A percentile compares a stretch with the other conserved stretches of the same genome.
These are phyloP conservation scores for Rhodofomes roseus DNA, from an alignment of 1,284 basidiomycete genomes.

Conservation along the genomic window DNA sequence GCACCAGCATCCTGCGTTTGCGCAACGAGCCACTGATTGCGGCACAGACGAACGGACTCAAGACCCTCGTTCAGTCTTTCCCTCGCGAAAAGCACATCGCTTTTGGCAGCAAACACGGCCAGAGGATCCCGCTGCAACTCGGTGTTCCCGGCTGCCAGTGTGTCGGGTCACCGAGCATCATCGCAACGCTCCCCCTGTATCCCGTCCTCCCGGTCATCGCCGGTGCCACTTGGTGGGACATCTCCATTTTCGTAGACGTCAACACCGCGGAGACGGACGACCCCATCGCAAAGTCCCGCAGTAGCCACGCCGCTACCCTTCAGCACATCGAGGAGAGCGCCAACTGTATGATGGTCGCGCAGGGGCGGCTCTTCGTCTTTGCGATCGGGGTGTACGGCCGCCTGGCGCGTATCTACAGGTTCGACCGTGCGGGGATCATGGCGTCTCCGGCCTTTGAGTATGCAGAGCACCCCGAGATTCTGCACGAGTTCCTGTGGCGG, in stretches of 20 bases:
- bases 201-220: not conserved
- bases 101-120: too few species aligned
- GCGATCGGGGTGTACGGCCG: constrained; percentile 13
- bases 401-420: constrained; percentile 10
- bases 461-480: constrained; percentile 1
- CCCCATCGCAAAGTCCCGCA: not conserved
- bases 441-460: constrained; percentile 2
- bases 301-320: not conserved
- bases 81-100: too few species aligned
- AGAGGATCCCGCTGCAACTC: too few species aligned
- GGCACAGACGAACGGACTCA: too few species aligned
- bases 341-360: constrained; percentile 8
- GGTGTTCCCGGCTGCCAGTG: too few species aligned
- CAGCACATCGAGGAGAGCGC: constrained; percentile 7
- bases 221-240: not conserved
- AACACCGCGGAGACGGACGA: not conserved
- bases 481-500: constrained; percentile 14
- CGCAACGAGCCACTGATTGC: too few species aligned
- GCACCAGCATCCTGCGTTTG: too few species aligned
- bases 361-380: constrained; percentile 6
- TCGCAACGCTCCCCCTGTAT: not conserved
- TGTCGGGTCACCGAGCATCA: not conserved
- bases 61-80: too few species aligned
- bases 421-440: constrained; percentile 9
- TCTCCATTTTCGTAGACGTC: not conserved